Base-by-base conservation (phyloP, 140 eudicot species). In the Bidens hawaiensis region DNA sequence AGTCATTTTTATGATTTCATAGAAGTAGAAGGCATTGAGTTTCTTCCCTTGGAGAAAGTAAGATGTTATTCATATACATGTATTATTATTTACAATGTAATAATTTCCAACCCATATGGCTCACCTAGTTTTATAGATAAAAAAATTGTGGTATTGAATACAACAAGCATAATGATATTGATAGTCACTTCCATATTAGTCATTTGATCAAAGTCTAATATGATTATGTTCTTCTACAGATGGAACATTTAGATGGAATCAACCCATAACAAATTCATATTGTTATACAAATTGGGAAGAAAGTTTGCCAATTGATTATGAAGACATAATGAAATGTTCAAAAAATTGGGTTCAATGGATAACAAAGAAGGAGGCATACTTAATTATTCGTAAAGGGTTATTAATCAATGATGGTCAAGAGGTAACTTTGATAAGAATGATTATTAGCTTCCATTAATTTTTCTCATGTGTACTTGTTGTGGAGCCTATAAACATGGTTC, bases 11-110 rank as follows among this genome's bases (percentile, higher is more conserved):
- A 28, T 28, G 67, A 58, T 1, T 1, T 4, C 11, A 3, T 68
- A 22, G 2, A 1, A 16, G 33, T 26, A 40, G 58, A 68, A 26
- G 74, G 74, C 38, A 43, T 68, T 2, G 59, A 45, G 49, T 53
- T 55, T 56, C 19, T 3, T 31, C 63, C 65, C 6, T 0, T 55
- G 22, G 57, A 55, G 7, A 18, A 6, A 6, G 74, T 57, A 68
- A 56, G 58, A 3, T 16, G 10, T 10, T 4, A n/a, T 53, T n/a
- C 27, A 36, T 12, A 8, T 11, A 50, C 59, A 24, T 23, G 2
- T 51, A 23, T 18, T 3, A 46, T 28, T 3, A 1, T 46, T 5
- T 16, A 8, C 24, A 27, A 30, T 4, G 5, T 30, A 30, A 4
- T 30, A 30, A 9, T 30, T 4, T 30, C 36, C 36, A 30, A 9